Percentiles rank a stretch among this genome's conserved stretches.
phyloP scores from a whole-genome alignment of 108 stramenopile species.

The Nitzschia palea region DNA sequence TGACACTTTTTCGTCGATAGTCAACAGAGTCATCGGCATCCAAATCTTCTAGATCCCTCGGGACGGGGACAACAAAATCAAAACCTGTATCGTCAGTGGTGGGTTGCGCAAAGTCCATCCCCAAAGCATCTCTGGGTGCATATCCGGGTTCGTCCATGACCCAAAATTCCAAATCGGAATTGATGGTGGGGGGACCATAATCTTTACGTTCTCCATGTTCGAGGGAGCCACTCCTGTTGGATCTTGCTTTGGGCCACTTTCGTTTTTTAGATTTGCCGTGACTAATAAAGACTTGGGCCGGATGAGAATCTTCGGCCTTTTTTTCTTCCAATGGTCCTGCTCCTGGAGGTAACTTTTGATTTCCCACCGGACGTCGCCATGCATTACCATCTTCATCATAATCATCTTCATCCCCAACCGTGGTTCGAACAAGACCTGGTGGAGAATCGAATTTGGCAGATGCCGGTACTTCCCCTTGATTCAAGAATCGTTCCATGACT shows the following conservation, averaged over 20 bases:
- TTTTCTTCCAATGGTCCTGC: neutral
- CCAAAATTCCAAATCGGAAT: conserved; percentile 43
- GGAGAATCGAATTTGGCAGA: neutral
- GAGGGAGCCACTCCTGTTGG: neutral
- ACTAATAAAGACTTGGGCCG: neutral
- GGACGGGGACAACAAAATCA: conserved; percentile 12
- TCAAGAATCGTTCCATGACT: conserved; percentile 35
- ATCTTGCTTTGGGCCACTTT: conserved; percentile 1
- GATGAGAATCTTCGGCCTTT: neutral
- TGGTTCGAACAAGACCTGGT: neutral
- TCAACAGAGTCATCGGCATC: conserved; percentile 8
- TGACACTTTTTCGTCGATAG: neutral
- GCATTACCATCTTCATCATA: neutral
- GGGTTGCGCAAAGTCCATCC: conserved; percentile 6
- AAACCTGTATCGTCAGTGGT: conserved; percentile 15
- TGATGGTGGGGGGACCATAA: conserved; percentile 37
- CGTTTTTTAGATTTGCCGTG: neutral
- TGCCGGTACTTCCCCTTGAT: conserved; percentile 24
- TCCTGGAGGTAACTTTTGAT: neutral
- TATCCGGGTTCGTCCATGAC: conserved; percentile 45
- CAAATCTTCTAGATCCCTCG: conserved; percentile 2
- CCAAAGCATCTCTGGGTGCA: conserved; percentile 19
- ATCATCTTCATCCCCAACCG: neutral
- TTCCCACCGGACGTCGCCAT: neutral
- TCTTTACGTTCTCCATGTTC: conserved; percentile 2